Base-by-base conservation (phyloP, 1,139 yeast genomes). In the Saccharomyces hybrid region DNA sequence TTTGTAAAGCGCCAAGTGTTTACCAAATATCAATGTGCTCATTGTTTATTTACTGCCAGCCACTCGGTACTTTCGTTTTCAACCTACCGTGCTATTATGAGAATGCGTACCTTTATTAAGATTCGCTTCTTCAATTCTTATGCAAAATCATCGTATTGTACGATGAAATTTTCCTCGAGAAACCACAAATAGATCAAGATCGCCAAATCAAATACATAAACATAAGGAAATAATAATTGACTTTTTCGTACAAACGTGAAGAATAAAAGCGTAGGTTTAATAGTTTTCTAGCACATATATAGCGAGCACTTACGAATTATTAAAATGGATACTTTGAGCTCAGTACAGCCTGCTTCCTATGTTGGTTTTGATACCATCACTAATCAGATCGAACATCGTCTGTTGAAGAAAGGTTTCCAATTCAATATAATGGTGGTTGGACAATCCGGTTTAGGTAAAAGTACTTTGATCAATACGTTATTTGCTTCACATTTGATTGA, bases 291-390 rank as follows among this genome's bases (percentile, higher is more conserved):
- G 14, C 2, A 11, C 8, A 6, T 4, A 7, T 34, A 34, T n/a
- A 4, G 21, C 42, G 5, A 38, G 24, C 26, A 16, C 24, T 8
- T 19, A 38, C 5, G 4, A 38, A 14, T 8, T 38, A 9, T 38
- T 19, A 9, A 4, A 19, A 38, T 38, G 44, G 44, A 38, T 44
- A 21, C 50, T 34, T 16, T 28, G 46, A 51, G 51, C 24, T 38
- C 67, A 11, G 57, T 61, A 32, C 62, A 61, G 29, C 84, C 84
- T 34, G 64, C 74, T 24, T 71, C 76, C 48, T 89, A 89, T 70
- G 98, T 91, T 60, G 99, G 99, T 52, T 93, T 93, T 70, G 98
- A 93, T 73, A 86, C 97, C 62, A 91, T 93, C 73, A 93, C 99
- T 55, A 81, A 88, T 47, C 99, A 93, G 75, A 93, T 93, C 68